These are phyloP conservation scores for Hirsutella minnesotensis DNA, from an alignment of 2,329 filamentous ascomycete species.

Conservation along the genomic window DNA sequence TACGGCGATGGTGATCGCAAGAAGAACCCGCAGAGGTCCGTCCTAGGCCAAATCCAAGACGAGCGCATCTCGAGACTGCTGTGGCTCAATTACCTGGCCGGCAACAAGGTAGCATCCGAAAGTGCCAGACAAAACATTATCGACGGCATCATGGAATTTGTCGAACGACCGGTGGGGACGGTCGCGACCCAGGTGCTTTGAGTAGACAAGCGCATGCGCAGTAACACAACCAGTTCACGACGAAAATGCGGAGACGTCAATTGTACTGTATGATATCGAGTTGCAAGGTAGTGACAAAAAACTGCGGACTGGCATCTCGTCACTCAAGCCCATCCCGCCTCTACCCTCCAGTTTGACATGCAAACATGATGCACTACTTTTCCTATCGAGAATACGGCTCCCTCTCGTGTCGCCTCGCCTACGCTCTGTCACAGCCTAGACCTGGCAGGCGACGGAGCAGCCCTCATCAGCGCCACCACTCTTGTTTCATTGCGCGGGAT, in stretches of 20 bases:
- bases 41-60: constrained; percentile 62
- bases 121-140: constrained; percentile 70
- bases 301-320: no score
- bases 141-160: constrained; percentile 77
- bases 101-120: constrained; percentile 78
- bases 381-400: no score
- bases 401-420: no score
- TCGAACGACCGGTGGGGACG: constrained; percentile 77
- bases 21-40: constrained; percentile 30
- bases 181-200: constrained; percentile 65
- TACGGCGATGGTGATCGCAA: constrained; percentile 51
- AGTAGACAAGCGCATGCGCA: no score
- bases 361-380: no score
- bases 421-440: not conserved
- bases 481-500: not conserved
- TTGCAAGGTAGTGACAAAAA: no score
- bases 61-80: constrained; percentile 70
- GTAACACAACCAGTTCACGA: no score
- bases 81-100: constrained; percentile 85
- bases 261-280: no score
- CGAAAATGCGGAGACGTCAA: no score
- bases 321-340: no score
- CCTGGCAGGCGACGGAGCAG: not conserved
- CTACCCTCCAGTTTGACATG: no score
- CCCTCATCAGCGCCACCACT: not conserved